These are phyloP conservation scores for Penicillium sp. DNA, from an alignment of 2,329 filamentous ascomycete species.

Conservation along the genomic window DNA sequence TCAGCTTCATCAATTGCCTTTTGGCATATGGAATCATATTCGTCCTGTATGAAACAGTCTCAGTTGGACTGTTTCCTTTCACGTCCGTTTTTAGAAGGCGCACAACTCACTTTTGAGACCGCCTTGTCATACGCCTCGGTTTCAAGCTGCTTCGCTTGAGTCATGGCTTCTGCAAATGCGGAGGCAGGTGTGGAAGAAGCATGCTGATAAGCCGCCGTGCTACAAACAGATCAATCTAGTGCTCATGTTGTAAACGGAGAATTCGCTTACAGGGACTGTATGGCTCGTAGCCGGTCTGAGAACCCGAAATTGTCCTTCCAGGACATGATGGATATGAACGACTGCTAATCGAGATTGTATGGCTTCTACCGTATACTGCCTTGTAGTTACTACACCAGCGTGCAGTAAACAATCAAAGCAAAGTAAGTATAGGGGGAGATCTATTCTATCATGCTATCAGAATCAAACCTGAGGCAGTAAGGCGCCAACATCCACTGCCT, in stretches of 20 bases:
- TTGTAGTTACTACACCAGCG: background rate
- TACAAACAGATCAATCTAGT: constrained; percentile 28
- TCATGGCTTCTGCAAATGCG: constrained; percentile 49
- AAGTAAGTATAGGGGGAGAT: background rate
- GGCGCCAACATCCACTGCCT: constrained; percentile 1
- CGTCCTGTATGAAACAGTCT: constrained; percentile 49
- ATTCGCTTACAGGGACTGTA: constrained; percentile 59
- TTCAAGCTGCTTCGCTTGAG: constrained; percentile 65
- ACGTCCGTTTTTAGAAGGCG: background rate
- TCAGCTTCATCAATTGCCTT: constrained; percentile 37
- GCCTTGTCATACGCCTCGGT: constrained; percentile 39
- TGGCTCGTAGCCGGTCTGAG: constrained; percentile 60
- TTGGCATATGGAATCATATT: constrained; percentile 49
- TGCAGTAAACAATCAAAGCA: background rate
- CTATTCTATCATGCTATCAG: background rate
- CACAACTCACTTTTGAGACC: constrained; percentile 33
- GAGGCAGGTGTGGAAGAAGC: constrained; percentile 40
- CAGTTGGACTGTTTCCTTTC: background rate
- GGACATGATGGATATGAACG: constrained; percentile 9
- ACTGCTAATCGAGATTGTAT: background rate
- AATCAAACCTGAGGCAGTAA: background rate
- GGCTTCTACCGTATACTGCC: background rate
- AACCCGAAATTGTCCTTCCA: constrained; percentile 58
- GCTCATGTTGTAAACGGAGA: background rate
- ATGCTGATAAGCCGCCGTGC: constrained; percentile 49